These are phyloP conservation scores for Apiospora koreana DNA, from an alignment of 2,329 filamentous ascomycete species.

Conservation along the genomic window DNA sequence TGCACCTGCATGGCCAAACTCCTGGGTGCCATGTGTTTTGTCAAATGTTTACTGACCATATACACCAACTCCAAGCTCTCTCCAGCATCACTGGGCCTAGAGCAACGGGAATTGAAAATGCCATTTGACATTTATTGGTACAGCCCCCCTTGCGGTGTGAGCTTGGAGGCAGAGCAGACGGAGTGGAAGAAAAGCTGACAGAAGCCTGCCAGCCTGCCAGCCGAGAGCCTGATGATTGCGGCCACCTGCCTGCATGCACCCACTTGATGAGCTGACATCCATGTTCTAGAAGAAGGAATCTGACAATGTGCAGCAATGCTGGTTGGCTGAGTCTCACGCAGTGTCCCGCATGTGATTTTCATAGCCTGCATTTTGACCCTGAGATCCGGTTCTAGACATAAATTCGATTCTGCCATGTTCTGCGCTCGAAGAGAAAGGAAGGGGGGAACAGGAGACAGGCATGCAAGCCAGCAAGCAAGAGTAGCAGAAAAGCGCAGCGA, in stretches of 20 bases:
- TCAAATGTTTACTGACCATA: not conserved
- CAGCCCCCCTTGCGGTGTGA: slow-evolving; percentile 10
- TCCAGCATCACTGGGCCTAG: not conserved
- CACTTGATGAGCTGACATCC: not conserved
- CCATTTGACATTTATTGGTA: not conserved
- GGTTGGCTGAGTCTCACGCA: not conserved
- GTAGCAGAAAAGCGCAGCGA: not conserved
- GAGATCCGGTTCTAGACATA: not conserved
- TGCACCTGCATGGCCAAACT: not conserved
- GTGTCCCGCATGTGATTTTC: slow-evolving; percentile 7
- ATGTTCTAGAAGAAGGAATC: slow-evolving; percentile 7
- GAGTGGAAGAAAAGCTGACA: not conserved
- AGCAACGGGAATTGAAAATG: not conserved
- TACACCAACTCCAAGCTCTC: not conserved
- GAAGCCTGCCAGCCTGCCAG: slow-evolving; percentile 7
- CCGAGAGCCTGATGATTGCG: slow-evolving; percentile 4
- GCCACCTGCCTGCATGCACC: not conserved
- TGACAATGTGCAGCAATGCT: not conserved
- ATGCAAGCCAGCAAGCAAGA: not conserved
- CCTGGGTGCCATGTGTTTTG: not conserved
- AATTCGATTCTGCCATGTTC: not conserved
- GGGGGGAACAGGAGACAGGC: not conserved
- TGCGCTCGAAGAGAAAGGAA: not conserved
- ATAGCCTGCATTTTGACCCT: not conserved
- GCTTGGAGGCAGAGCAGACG: not conserved